Evolutionary conservation across 768 basidiomycete genomes (phyloP), one percentile per base, ranked within the genome.

Genomic region (Termitomyces bulborhizus): DNA sequence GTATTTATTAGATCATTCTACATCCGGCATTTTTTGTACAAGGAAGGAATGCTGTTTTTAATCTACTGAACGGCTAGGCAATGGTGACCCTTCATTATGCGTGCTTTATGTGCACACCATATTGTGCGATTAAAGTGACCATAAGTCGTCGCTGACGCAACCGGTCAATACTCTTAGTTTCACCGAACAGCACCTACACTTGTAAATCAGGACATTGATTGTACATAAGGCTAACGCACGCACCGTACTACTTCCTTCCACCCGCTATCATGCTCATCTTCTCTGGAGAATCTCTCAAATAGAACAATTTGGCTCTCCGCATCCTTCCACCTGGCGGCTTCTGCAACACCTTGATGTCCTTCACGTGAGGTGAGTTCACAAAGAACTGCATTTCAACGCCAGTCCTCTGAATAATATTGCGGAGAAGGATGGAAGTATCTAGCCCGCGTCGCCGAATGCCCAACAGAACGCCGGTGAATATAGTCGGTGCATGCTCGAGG

Each of bases 361-460:
- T 92, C 70, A 98, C 64, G 66, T 91, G 82, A 29, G 96, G 95
- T 50, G 88, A 90, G 65, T 82, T 84, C 60, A 86, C 83, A 68
- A 87, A 93, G 73, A 92, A 90, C 65, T 87, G 88, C 87, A 92
- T 87, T 76, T 98, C 96, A 39, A 97, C 88, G 12, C 94, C 95
- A 12, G 88, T 92, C 59, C 93, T 80, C 63, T 92, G 88, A 51
- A 98, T 80, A 60, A 97, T 82, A 71, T 98, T 98, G 60, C 96
- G 82, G 50, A 98, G 72, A 51, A 85, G 76, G 66, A 98, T 90
- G n/a, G 85, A 88, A 27, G 92, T 93, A 71, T 93, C 91, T 29
- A 83, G 78, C 1, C 94, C 95, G 39, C 88, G 82, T 63, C 91
- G 81, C 50, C 91, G 83, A 60, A 95, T 80, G 31, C 84, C 82